Conservation (phyloP, 495 filamentous ascomycete genomes). For the Thermochaetoides thermophila region DNA sequence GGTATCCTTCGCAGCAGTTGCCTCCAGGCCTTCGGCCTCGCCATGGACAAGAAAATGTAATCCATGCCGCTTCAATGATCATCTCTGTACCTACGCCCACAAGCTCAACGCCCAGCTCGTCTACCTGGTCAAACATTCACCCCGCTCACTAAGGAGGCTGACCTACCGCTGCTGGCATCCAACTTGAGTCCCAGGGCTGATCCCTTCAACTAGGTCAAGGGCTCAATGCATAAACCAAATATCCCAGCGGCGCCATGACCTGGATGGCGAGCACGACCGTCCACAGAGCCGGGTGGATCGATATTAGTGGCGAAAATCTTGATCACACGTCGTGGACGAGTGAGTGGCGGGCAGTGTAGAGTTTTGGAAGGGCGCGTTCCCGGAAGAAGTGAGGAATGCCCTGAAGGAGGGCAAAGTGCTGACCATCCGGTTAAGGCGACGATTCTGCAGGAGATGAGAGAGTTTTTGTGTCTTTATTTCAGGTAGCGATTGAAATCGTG, state of each 20-base stretch:
- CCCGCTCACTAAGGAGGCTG: conserved; percentile 6
- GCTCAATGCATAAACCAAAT: conserved; percentile 8
- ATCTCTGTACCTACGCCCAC: conserved; percentile 12
- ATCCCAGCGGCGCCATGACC: neutral
- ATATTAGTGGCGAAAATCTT: conserved; percentile 22
- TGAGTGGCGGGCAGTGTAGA: conserved; percentile 14
- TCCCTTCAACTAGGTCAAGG: conserved; percentile 6
- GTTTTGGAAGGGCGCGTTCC: conserved; percentile 18
- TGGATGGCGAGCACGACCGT: conserved; percentile 4
- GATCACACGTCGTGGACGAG: conserved; percentile 23
- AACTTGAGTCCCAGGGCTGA: conserved; percentile 11
- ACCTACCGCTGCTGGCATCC: conserved; percentile 6
- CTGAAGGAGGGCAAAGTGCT: conserved; percentile 20
- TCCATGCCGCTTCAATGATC: conserved; percentile 4
- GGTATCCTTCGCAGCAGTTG: conserved; percentile 1
- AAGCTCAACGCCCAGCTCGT: conserved; percentile 12
- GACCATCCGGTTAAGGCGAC: neutral
- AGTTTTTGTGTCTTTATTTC: neutral
- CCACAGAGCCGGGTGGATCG: neutral
- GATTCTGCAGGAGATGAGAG: neutral
- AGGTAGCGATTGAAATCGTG: too few relatives aligned
- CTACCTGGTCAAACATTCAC: conserved; percentile 13
- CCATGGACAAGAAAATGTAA: conserved; percentile 12
- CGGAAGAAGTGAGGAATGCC: conserved; percentile 14
- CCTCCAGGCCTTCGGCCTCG: conserved; percentile 5